Conservation (phyloP, 2,329 filamentous ascomycete genomes). For the Alternaria viburni region DNA sequence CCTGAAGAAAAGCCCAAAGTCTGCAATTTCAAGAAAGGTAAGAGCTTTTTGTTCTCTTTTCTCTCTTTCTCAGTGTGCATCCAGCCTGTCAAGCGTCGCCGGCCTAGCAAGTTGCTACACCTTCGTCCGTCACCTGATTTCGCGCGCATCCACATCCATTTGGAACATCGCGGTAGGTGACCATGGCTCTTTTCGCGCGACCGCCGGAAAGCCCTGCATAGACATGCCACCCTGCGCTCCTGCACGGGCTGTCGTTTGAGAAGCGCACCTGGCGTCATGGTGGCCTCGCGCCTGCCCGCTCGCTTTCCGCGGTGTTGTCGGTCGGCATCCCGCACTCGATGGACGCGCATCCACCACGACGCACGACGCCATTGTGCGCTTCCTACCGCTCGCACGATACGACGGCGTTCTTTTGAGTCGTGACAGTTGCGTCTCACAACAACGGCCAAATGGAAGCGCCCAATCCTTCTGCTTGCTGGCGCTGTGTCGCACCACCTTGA, state of each 20-base stretch:
- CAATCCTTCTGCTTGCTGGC: constrained; percentile 30
- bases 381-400: constrained; percentile 30
- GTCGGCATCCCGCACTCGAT: constrained; percentile 27
- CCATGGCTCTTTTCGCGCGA: not conserved
- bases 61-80: not conserved
- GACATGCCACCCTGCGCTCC: not conserved
- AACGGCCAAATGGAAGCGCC: constrained; percentile 36
- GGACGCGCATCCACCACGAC: constrained; percentile 33
- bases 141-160: constrained; percentile 2
- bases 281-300: constrained; percentile 15
- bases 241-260: constrained; percentile 7
- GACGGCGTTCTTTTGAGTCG: constrained; percentile 36
- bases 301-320: constrained; percentile 25
- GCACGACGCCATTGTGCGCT: constrained; percentile 41
- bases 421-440: constrained; percentile 49
- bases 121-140: constrained; percentile 5
- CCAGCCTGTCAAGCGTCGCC: not conserved
- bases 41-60: constrained; percentile 3
- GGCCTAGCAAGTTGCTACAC: not conserved
- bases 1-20: not conserved
- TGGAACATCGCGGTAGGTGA: constrained; percentile 10
- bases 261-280: constrained; percentile 22
- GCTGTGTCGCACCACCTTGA: constrained; percentile 34
- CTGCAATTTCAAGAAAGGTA: constrained; percentile 4
- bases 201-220: not conserved